Evolutionary conservation across 2,329 filamentous ascomycete genomes (phyloP).

Genomic region (Neobulgaria alba): DNA sequence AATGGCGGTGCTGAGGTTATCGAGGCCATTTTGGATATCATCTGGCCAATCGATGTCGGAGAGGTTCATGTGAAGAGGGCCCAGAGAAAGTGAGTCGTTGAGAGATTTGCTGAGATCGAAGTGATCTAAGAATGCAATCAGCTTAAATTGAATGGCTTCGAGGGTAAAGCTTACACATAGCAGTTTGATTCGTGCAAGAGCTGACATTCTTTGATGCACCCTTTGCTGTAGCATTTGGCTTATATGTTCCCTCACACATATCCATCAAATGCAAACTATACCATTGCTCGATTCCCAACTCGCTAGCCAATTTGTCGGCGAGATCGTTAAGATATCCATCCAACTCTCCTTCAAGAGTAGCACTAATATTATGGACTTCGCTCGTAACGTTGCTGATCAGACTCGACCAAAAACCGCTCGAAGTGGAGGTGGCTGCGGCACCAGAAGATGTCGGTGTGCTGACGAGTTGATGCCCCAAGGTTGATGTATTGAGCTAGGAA

Average conservation of each 20-base stretch:
- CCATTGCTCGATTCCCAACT: conserved; percentile 49
- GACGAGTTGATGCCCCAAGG: conserved; percentile 35
- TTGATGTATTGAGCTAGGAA: conserved; percentile 46
- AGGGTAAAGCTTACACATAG: conserved; percentile 35
- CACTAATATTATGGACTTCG: conserved; percentile 31
- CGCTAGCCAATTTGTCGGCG: conserved; percentile 33
- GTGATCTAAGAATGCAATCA: conserved; percentile 27
- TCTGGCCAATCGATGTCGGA: conserved; percentile 46
- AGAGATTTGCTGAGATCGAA: conserved; percentile 47
- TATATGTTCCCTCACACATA: conserved; percentile 43
- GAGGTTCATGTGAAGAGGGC: conserved; percentile 36
- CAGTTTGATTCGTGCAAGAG: conserved; percentile 42
- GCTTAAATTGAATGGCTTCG: not conserved
- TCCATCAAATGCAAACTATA: conserved; percentile 53
- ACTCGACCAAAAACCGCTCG: conserved; percentile 26
- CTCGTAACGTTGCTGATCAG: conserved; percentile 7
- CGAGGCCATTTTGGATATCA: conserved; percentile 44
- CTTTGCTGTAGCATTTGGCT: conserved; percentile 27
- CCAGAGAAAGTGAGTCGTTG: conserved; percentile 37
- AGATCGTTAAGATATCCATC: conserved; percentile 31
- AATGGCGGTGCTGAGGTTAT: conserved; percentile 39
- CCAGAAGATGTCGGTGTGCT: conserved; percentile 17
- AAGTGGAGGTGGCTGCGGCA: conserved; percentile 24
- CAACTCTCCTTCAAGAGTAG: conserved; percentile 25
- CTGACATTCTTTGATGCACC: conserved; percentile 43